These are phyloP conservation scores for Teratosphaeriaceae sp. DNA, from an alignment of 2,329 filamentous ascomycete genomes.

Conservation along the genomic window DNA sequence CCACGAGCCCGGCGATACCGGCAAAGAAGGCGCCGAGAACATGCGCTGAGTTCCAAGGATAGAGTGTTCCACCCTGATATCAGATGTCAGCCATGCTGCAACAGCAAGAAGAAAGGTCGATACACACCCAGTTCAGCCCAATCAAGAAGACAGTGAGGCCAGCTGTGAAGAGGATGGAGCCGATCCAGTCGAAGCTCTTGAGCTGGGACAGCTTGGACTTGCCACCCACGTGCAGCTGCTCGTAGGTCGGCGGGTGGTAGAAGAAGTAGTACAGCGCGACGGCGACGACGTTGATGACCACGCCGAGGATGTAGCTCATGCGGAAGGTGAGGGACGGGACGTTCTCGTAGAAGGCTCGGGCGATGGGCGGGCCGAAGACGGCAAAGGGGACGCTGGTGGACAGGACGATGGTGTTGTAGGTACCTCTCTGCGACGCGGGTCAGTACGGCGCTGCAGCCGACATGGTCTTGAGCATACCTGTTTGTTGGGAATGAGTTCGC, in stretches of 20 bases:
- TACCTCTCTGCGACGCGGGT: too few species aligned
- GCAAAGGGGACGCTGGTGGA: slow-evolving; percentile 12
- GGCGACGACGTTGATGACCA: slow-evolving; percentile 13
- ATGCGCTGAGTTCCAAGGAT: slow-evolving; percentile 12
- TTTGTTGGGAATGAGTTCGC: slow-evolving; percentile 13
- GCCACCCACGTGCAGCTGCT: slow-evolving; percentile 12
- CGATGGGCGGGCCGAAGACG: slow-evolving; percentile 14
- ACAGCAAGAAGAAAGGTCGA: too few species aligned
- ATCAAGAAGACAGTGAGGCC: slow-evolving; percentile 16
- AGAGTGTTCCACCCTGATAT: slow-evolving; percentile 7
- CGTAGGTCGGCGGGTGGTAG: slow-evolving; percentile 14
- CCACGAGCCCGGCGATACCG: slow-evolving; percentile 9
- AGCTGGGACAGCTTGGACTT: slow-evolving; percentile 11
- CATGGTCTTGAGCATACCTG: slow-evolving; percentile 11
- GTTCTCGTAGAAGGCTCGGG: slow-evolving; percentile 14
- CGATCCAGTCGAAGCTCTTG: slow-evolving; percentile 14
- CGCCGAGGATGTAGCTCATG: slow-evolving; percentile 13
- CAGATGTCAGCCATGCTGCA: too few species aligned
- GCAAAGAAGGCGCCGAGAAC: slow-evolving; percentile 14
- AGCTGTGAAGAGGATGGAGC: slow-evolving; percentile 11
- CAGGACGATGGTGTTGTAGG: slow-evolving; percentile 13
- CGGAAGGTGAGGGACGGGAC: slow-evolving; percentile 8
- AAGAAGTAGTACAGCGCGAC: slow-evolving; percentile 14
- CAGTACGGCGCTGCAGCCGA: too few species aligned
- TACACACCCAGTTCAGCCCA: slow-evolving; percentile 14